phyloP scores from a whole-genome alignment of 2,329 filamentous ascomycete species.

The Hymenoscyphus infarciens region DNA sequence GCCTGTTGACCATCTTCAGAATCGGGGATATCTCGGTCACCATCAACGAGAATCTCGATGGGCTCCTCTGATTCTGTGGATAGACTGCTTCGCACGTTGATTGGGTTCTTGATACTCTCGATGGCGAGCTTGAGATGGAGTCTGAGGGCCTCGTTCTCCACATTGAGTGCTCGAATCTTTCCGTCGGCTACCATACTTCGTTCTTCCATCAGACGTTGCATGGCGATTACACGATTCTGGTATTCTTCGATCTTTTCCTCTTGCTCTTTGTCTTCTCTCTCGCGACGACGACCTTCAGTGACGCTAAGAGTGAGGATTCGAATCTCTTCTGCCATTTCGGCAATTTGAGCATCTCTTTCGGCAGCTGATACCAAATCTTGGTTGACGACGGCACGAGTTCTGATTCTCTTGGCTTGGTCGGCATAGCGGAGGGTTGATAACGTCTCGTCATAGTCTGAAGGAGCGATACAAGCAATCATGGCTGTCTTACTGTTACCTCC shows the following conservation, averaged over 20 bases:
- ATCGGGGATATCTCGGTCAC: neutral
- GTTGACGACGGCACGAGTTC: slow-evolving; percentile 90
- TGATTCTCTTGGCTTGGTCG: slow-evolving; percentile 95
- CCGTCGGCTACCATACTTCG: slow-evolving; percentile 83
- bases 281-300: slow-evolving; percentile 60
- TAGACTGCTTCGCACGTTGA: slow-evolving; percentile 48
- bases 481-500: slow-evolving; percentile 98
- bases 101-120: slow-evolving; percentile 85
- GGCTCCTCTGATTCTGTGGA: neutral
- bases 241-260: slow-evolving; percentile 91
- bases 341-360: slow-evolving; percentile 90
- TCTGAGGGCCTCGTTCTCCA: slow-evolving; percentile 84
- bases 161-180: slow-evolving; percentile 87
- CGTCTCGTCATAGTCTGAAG: slow-evolving; percentile 95
- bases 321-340: slow-evolving; percentile 93
- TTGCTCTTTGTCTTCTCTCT: slow-evolving; percentile 66
- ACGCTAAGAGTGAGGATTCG: slow-evolving; percentile 75
- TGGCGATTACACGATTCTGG: slow-evolving; percentile 80
- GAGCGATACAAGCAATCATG: slow-evolving; percentile 97
- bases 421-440: slow-evolving; percentile 94
- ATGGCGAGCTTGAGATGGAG: slow-evolving; percentile 86
- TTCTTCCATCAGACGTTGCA: slow-evolving; percentile 97
- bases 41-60: neutral
- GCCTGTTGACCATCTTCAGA: neutral
- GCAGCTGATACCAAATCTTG: slow-evolving; percentile 90